These are phyloP conservation scores for Cordyceps fumosorosea DNA, from an alignment of 2,329 filamentous ascomycete genomes.

Conservation along the genomic window DNA sequence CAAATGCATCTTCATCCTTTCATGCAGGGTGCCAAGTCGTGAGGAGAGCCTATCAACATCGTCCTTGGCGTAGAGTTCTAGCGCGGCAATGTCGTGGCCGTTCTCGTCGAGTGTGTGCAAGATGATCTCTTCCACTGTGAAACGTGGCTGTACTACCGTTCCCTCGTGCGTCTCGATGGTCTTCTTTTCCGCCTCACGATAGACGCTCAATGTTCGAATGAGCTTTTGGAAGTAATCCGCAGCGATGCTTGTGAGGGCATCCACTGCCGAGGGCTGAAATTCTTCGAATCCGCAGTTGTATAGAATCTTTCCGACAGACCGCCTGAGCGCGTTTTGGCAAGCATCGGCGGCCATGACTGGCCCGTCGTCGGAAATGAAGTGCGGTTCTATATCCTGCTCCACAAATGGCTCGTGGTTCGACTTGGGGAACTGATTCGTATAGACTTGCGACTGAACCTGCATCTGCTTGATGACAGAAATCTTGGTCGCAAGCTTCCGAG, in stretches of 20 bases:
- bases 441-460: conserved; percentile 97
- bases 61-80: conserved; percentile 86
- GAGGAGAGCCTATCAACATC: conserved; percentile 80
- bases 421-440: conserved; percentile 96
- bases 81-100: conserved; percentile 70
- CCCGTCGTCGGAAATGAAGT: conserved; percentile 82
- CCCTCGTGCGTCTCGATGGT: conserved; percentile 42
- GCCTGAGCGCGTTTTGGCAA: conserved; percentile 77
- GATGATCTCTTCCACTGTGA: conserved; percentile 77
- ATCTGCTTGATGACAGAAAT: conserved; percentile 98
- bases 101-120: conserved; percentile 80
- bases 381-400: conserved; percentile 80
- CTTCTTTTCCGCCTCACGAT: conserved; percentile 75
- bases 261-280: conserved; percentile 88
- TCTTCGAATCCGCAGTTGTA: conserved; percentile 97
- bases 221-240: conserved; percentile 86
- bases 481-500: conserved; percentile 89
- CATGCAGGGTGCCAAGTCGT: conserved; percentile 79
- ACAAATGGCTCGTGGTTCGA: conserved; percentile 85
- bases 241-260: conserved; percentile 82
- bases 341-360: conserved; percentile 79
- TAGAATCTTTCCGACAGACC: conserved; percentile 88
- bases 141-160: conserved; percentile 53
- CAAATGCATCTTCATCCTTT: conserved; percentile 88
- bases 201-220: conserved; percentile 70